A percentile compares a stretch with the other conserved stretches of the same genome.
These are phyloP conservation scores for Cryptomeria japonica DNA, from an alignment of 75 land plant genomes.

Conservation along the genomic window DNA sequence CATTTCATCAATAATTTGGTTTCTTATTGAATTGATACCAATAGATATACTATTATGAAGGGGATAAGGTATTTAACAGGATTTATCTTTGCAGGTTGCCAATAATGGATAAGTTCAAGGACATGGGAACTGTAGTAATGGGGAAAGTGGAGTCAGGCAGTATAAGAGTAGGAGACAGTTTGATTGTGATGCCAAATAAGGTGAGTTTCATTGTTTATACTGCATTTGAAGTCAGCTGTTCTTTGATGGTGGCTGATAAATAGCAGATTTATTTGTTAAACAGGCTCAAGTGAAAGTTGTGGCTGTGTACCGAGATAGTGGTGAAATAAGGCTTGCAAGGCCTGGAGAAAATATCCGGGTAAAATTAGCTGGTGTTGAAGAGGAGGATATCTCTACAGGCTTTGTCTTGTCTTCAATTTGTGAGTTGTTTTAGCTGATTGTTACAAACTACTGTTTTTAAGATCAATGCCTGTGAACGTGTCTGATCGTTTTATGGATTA, in stretches of 20 bases:
- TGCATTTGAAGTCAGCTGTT: not conserved
- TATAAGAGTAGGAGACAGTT: conserved; percentile 75
- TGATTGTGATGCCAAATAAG: conserved; percentile 95
- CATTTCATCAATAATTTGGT: not conserved
- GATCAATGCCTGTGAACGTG: not conserved
- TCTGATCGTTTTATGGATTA: not conserved
- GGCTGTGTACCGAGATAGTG: conserved; percentile 68
- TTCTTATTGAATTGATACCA: not conserved
- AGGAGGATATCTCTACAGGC: conserved; percentile 88
- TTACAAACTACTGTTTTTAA: not conserved
- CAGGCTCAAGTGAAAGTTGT: conserved; percentile 91
- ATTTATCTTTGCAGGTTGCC: conserved; percentile 73
- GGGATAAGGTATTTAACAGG: not conserved
- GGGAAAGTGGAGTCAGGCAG: conserved; percentile 97
- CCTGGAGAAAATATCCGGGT: conserved; percentile 95
- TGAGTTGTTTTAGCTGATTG: conserved; percentile 31
- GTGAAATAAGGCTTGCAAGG: conserved; percentile 70
- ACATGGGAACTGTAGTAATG: conserved; percentile 99
- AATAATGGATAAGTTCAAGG: conserved; percentile 90
- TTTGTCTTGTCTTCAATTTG: conserved; percentile 85
- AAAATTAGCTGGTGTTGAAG: conserved; percentile 85
- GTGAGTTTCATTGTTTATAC: conserved; percentile 25
- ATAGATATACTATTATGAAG: not conserved
- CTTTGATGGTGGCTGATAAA: not conserved
- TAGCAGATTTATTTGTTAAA: not conserved